phyloP scores from a whole-genome alignment of 768 basidiomycete species.

The Leccinum disarticulatum region DNA sequence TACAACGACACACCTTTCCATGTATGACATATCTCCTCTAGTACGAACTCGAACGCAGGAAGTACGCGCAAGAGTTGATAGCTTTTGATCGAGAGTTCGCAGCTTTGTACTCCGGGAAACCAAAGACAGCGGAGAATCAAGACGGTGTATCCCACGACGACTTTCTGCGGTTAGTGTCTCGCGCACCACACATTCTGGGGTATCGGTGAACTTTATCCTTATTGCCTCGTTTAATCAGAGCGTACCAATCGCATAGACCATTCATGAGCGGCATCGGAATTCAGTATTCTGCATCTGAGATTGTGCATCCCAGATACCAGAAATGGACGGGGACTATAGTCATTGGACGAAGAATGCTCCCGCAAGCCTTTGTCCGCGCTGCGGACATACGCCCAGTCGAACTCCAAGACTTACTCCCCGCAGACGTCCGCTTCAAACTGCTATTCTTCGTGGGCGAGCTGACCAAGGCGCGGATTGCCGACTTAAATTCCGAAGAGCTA shows the following conservation, averaged over 20 bases:
- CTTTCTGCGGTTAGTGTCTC: slow-evolving; percentile 33
- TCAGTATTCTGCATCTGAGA: slow-evolving; percentile 38
- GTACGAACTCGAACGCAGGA: slow-evolving; percentile 70
- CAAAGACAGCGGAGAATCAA: slow-evolving; percentile 43
- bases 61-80: slow-evolving; percentile 72
- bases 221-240: slow-evolving; percentile 22
- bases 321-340: slow-evolving; percentile 28
- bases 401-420: slow-evolving; percentile 42
- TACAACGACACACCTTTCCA: background rate
- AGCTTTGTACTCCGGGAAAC: slow-evolving; percentile 67
- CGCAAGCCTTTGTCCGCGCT: slow-evolving; percentile 36
- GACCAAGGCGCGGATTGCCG: slow-evolving; percentile 18
- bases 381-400: slow-evolving; percentile 39
- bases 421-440: slow-evolving; percentile 40
- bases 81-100: slow-evolving; percentile 67
- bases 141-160: slow-evolving; percentile 36
- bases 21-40: slow-evolving; percentile 22
- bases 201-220: background rate
- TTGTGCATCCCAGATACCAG: slow-evolving; percentile 35
- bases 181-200: background rate
- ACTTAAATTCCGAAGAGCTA: slow-evolving; percentile 26
- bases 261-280: slow-evolving; percentile 41
- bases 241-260: slow-evolving; percentile 37
- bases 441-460: slow-evolving; percentile 35
- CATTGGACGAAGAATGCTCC: slow-evolving; percentile 41